A percentile compares a stretch with the other conserved stretches of the same genome.
phyloP scores from a whole-genome alignment of 2,329 filamentous ascomycete species.

The Didymella keratinophila region DNA sequence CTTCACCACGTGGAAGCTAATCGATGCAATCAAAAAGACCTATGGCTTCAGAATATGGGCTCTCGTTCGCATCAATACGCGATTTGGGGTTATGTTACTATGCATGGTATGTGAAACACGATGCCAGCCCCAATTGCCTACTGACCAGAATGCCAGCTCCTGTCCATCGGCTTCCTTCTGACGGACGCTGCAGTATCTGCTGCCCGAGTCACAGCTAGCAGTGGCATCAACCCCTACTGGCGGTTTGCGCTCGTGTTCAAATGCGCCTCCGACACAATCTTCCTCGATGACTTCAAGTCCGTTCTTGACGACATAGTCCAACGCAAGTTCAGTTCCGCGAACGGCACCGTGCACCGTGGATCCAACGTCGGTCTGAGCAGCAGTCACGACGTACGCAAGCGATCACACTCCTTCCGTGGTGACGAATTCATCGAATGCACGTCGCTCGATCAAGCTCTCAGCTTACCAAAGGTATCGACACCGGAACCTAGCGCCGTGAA shows the following conservation, averaged over 20 bases:
- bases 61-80: conserved; percentile 38
- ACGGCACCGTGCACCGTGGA: conserved; percentile 25
- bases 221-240: conserved; percentile 49
- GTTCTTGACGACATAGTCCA: conserved; percentile 45
- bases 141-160: neutral
- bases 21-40: conserved; percentile 44
- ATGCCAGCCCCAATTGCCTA: neutral
- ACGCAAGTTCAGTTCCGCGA: conserved; percentile 33
- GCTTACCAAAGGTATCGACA: conserved; percentile 18
- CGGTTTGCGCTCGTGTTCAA: conserved; percentile 49
- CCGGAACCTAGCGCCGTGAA: conserved; percentile 17
- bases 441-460: conserved; percentile 20
- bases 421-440: conserved; percentile 33
- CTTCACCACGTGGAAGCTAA: conserved; percentile 46
- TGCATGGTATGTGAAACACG: conserved; percentile 37
- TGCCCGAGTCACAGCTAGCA: conserved; percentile 33
- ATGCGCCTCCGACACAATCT: conserved; percentile 48
- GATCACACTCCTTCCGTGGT: conserved; percentile 28
- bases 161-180: conserved; percentile 43
- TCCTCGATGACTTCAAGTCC: conserved; percentile 49
- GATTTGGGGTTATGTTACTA: conserved; percentile 46
- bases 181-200: conserved; percentile 44
- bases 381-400: conserved; percentile 18
- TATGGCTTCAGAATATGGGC: conserved; percentile 41
- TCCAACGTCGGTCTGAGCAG: conserved; percentile 22